phyloP scores from a whole-genome alignment of 2,329 filamentous ascomycete genomes.

The Cytospora piceicola region DNA sequence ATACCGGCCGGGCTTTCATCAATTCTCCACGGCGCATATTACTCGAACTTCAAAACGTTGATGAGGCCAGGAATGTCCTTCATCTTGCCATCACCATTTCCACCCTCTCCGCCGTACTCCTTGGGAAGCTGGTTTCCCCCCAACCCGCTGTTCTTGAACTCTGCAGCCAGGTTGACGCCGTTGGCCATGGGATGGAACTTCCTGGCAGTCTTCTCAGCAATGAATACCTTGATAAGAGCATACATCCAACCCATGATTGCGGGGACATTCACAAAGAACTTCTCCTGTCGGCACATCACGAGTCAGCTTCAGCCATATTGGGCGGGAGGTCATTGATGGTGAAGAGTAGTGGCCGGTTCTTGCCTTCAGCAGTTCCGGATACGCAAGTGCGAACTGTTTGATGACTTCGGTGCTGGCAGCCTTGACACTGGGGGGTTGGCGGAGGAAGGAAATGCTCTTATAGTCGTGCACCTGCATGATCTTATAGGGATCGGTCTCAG shows the following conservation, averaged over 20 bases:
- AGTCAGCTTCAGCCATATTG: background rate
- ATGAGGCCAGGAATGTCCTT: constrained; percentile 27
- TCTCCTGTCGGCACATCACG: constrained; percentile 51
- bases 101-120: constrained; percentile 77
- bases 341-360: background rate
- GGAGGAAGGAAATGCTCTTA: constrained; percentile 82
- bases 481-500: constrained; percentile 82
- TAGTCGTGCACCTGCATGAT: constrained; percentile 96
- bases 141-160: constrained; percentile 62
- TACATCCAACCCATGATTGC: constrained; percentile 89
- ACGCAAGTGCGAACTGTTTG: constrained; percentile 76
- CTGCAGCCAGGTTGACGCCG: constrained; percentile 68
- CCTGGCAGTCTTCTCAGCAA: constrained; percentile 73
- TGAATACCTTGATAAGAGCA: constrained; percentile 73
- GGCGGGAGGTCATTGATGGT: too few species aligned
- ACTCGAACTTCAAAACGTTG: constrained; percentile 28
- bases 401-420: constrained; percentile 80
- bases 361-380: constrained; percentile 80
- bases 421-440: constrained; percentile 77
- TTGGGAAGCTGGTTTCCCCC: constrained; percentile 66
- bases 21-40: background rate
- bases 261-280: constrained; percentile 96
- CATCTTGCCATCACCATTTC: constrained; percentile 28
- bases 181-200: constrained; percentile 81
- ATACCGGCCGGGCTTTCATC: background rate